phyloP scores from a whole-genome alignment of 768 basidiomycete genomes.

The Tulasnella calospora region DNA sequence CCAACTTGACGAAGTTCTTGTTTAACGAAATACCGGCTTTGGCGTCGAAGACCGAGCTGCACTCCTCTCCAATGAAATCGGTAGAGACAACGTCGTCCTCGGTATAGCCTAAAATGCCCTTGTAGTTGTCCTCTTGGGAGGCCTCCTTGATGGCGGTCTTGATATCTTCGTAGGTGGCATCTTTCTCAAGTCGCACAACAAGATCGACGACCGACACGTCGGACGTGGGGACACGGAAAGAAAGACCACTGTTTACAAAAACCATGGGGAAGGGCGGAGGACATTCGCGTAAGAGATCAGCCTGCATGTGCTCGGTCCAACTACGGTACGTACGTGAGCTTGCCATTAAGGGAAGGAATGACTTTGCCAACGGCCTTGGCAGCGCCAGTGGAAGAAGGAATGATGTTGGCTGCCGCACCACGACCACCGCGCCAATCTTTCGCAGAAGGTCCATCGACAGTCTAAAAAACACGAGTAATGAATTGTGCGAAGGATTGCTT shows the following conservation, averaged over 20 bases:
- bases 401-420: slow-evolving; percentile 96
- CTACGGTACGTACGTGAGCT: slow-evolving; percentile 70
- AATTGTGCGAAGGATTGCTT: not conserved
- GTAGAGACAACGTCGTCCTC: slow-evolving; percentile 91
- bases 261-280: not conserved
- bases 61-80: slow-evolving; percentile 76
- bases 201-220: slow-evolving; percentile 99
- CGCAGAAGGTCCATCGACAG: slow-evolving; percentile 87
- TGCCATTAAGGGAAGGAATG: slow-evolving; percentile 93
- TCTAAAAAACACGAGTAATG: slow-evolving; percentile 36
- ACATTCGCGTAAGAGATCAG: not conserved
- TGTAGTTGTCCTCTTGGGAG: slow-evolving; percentile 54
- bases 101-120: slow-evolving; percentile 82
- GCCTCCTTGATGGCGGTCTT: slow-evolving; percentile 79
- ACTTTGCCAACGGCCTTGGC: slow-evolving; percentile 99
- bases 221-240: slow-evolving; percentile 95
- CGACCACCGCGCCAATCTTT: slow-evolving; percentile 99
- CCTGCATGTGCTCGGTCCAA: not conserved
- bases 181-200: slow-evolving; percentile 84
- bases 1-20: slow-evolving; percentile 90
- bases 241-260: slow-evolving; percentile 60
- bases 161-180: slow-evolving; percentile 83
- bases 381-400: slow-evolving; percentile 97
- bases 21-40: slow-evolving; percentile 88
- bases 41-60: slow-evolving; percentile 92